phyloP scores from a whole-genome alignment of 2,329 filamentous ascomycete genomes.

The Stemphylium lycopersici region DNA sequence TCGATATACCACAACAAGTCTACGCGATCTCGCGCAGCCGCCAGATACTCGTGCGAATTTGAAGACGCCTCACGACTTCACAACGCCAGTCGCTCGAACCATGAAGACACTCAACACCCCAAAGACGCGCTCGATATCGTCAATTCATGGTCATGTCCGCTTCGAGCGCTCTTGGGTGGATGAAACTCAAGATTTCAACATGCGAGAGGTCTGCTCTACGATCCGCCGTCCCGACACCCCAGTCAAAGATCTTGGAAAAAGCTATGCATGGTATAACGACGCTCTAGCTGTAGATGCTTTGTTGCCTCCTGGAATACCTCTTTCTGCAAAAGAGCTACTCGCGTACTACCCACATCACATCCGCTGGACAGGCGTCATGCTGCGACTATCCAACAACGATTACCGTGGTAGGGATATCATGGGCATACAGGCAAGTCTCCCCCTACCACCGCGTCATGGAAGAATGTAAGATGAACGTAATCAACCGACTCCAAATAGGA shows the following conservation, averaged over 20 bases:
- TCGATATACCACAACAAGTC: not conserved
- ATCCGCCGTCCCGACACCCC: not conserved
- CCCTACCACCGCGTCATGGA: not conserved
- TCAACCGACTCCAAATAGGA: conserved; percentile 3
- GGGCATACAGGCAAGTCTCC: conserved; percentile 23
- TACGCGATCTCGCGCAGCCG: not conserved
- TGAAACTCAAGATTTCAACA: conserved; percentile 27
- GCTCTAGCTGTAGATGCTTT: conserved; percentile 28
- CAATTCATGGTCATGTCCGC: not conserved
- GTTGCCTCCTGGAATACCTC: conserved; percentile 32
- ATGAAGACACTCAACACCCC: not conserved
- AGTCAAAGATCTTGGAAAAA: not conserved
- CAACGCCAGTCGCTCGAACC: not conserved
- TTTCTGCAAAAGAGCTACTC: conserved; percentile 34
- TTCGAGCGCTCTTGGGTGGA: conserved; percentile 27
- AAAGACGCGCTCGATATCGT: conserved; percentile 1
- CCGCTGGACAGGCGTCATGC: conserved; percentile 29
- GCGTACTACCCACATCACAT: conserved; percentile 40
- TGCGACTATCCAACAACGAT: conserved; percentile 30
- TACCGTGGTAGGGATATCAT: conserved; percentile 28
- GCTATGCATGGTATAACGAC: conserved; percentile 28
- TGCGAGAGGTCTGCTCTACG: conserved; percentile 2
- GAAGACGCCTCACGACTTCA: not conserved
- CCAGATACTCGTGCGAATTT: not conserved
- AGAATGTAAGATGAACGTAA: not conserved